Evolutionary conservation across 1,139 yeast species (phyloP).

Genomic region (Protomyces arabidopsidicola): DNA sequence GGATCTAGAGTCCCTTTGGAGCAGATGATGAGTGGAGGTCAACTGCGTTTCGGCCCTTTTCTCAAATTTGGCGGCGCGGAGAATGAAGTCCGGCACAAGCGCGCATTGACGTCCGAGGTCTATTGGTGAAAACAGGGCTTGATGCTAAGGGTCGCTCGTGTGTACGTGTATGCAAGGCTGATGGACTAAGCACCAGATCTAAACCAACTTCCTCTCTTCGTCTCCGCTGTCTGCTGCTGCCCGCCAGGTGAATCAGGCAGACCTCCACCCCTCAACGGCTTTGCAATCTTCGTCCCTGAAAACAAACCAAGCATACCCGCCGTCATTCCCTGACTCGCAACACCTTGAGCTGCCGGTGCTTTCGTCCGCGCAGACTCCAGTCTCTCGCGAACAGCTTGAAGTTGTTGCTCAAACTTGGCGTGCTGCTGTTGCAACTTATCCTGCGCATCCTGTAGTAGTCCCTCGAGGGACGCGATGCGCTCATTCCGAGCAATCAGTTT

Average conservation of each 20-base stretch:
- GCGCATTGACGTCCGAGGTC: too few species aligned
- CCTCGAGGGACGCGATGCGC: slow-evolving; percentile 55
- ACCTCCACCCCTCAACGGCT: slow-evolving; percentile 61
- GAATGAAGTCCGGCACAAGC: too few species aligned
- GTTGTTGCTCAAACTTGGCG: slow-evolving; percentile 51
- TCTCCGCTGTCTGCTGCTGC: neutral
- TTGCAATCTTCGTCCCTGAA: slow-evolving; percentile 48
- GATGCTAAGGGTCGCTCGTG: too few species aligned
- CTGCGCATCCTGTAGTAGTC: slow-evolving; percentile 52
- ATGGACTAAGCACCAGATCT: neutral
- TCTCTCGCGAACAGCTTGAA: slow-evolving; percentile 47
- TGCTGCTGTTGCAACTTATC: slow-evolving; percentile 50
- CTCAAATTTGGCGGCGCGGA: too few species aligned
- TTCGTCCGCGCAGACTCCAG: slow-evolving; percentile 36
- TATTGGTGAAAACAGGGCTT: too few species aligned
- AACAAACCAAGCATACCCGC: neutral
- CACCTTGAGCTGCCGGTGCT: slow-evolving; percentile 11
- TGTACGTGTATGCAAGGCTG: too few species aligned
- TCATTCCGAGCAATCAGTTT: slow-evolving; percentile 58
- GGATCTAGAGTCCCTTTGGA: too few species aligned
- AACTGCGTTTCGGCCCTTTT: too few species aligned
- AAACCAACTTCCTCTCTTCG: neutral
- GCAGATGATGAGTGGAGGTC: too few species aligned
- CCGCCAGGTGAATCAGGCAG: slow-evolving; percentile 4
- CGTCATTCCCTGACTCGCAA: neutral